phyloP scores from a whole-genome alignment of 768 basidiomycete genomes.

The Lactarius sanguifluus region DNA sequence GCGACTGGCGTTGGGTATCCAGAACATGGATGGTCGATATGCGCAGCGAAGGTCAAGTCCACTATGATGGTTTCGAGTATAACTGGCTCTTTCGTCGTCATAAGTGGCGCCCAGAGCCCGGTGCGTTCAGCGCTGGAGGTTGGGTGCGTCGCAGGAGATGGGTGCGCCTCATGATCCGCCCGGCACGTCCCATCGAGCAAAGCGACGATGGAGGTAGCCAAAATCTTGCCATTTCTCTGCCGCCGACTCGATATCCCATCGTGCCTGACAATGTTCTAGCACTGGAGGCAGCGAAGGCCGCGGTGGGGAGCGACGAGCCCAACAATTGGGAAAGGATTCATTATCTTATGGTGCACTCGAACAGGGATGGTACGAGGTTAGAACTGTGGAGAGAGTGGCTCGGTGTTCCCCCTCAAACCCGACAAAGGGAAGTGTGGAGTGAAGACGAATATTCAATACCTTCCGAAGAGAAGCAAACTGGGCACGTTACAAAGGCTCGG shows the following conservation, averaged over 20 bases:
- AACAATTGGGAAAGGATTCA: conserved; percentile 63
- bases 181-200: conserved; percentile 37
- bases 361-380: conserved; percentile 69
- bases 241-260: conserved; percentile 6
- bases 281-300: conserved; percentile 17
- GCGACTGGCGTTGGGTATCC: conserved; percentile 80
- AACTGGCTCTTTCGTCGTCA: conserved; percentile 71
- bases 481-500: neutral
- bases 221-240: neutral
- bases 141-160: conserved; percentile 81
- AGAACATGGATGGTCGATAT: conserved; percentile 86
- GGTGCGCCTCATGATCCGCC: conserved; percentile 82
- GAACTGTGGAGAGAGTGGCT: conserved; percentile 80
- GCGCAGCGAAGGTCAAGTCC: conserved; percentile 75
- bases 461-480: conserved; percentile 24
- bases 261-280: conserved; percentile 6
- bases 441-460: conserved; percentile 42
- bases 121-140: conserved; percentile 59
- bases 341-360: conserved; percentile 50
- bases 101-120: conserved; percentile 65
- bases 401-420: conserved; percentile 38
- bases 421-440: conserved; percentile 45
- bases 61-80: conserved; percentile 85
- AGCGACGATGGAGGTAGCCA: neutral
- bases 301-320: conserved; percentile 56